A percentile compares a stretch with the other conserved stretches of the same genome.
Evolutionary conservation across 2,329 filamentous ascomycete species (phyloP).

Genomic region (Exserohilum rostratum): DNA sequence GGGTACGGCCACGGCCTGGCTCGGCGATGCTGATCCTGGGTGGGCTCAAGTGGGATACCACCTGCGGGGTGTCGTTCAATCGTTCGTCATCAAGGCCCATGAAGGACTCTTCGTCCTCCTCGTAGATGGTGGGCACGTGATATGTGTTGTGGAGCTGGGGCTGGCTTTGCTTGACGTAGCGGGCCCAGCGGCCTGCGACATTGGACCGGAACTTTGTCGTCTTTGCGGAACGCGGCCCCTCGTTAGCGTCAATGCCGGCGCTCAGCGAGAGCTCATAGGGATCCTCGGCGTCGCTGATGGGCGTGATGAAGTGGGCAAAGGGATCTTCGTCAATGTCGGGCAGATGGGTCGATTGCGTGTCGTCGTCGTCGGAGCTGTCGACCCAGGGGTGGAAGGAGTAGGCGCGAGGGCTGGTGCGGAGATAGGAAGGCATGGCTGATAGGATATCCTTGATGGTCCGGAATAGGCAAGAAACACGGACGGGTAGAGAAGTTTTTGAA

Average conservation of each 20-base stretch:
- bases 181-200: slow-evolving; percentile 50
- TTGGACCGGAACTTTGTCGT: slow-evolving; percentile 48
- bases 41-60: slow-evolving; percentile 36
- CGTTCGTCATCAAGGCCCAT: slow-evolving; percentile 47
- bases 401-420: slow-evolving; percentile 35
- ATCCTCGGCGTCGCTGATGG: slow-evolving; percentile 50
- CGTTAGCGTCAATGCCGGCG: slow-evolving; percentile 47
- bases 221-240: slow-evolving; percentile 39
- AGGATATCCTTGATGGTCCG: slow-evolving; percentile 32
- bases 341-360: slow-evolving; percentile 26
- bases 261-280: slow-evolving; percentile 48
- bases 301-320: slow-evolving; percentile 52
- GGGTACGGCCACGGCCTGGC: slow-evolving; percentile 45
- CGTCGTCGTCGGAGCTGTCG: slow-evolving; percentile 31
- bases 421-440: slow-evolving; percentile 44
- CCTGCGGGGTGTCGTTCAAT: slow-evolving; percentile 38
- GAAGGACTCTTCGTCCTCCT: slow-evolving; percentile 47
- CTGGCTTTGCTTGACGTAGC: slow-evolving; percentile 48
- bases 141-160: slow-evolving; percentile 40
- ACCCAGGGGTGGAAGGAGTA: slow-evolving; percentile 47
- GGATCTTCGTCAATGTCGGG: slow-evolving; percentile 53
- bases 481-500: slow-evolving; percentile 27
- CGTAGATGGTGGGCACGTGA: slow-evolving; percentile 33
- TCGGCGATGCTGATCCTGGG: slow-evolving; percentile 38
- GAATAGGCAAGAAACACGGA: slow-evolving; percentile 28